Evolutionary conservation across 2,329 filamentous ascomycete species (phyloP).

Genomic region (Cladophialophora psammophila): DNA sequence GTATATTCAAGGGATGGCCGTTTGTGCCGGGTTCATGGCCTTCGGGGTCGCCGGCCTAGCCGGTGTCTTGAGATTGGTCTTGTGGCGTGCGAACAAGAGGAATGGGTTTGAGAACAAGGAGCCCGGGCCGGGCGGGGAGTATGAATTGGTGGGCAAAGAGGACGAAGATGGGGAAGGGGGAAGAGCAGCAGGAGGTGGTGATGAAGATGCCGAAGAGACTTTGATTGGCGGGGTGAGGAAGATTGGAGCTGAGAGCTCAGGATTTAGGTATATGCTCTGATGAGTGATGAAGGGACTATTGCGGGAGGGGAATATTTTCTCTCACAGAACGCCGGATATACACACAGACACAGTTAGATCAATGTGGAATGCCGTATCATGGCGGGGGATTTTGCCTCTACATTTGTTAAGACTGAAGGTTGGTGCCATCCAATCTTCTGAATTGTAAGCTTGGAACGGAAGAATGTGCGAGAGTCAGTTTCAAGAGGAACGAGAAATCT

Average conservation of each 20-base stretch:
- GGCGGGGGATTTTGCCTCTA: neutral
- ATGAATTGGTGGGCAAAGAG: conserved; percentile 46
- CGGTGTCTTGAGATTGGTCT: conserved; percentile 59
- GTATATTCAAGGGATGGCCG: conserved; percentile 68
- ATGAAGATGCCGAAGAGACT: conserved; percentile 55
- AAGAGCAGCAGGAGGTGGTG: conserved; percentile 22
- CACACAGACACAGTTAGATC: neutral
- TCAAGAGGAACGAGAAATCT: neutral
- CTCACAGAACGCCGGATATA: neutral
- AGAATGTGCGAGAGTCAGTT: neutral
- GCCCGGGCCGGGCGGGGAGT: conserved; percentile 47
- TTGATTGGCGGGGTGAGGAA: conserved; percentile 41
- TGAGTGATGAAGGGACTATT: neutral
- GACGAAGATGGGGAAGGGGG: conserved; percentile 52
- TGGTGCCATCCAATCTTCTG: neutral
- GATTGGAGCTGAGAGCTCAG: conserved; percentile 19
- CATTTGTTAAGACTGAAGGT: neutral
- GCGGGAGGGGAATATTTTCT: neutral
- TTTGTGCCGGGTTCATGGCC: conserved; percentile 69
- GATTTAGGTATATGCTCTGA: conserved; percentile 37
- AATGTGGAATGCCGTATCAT: neutral
- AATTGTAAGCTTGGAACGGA: neutral
- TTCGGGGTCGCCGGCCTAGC: conserved; percentile 64
- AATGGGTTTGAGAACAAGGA: conserved; percentile 42
- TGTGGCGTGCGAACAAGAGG: conserved; percentile 60